phyloP scores from a whole-genome alignment of 164 flowering plant genomes.

The Pachysandra terminalis region DNA sequence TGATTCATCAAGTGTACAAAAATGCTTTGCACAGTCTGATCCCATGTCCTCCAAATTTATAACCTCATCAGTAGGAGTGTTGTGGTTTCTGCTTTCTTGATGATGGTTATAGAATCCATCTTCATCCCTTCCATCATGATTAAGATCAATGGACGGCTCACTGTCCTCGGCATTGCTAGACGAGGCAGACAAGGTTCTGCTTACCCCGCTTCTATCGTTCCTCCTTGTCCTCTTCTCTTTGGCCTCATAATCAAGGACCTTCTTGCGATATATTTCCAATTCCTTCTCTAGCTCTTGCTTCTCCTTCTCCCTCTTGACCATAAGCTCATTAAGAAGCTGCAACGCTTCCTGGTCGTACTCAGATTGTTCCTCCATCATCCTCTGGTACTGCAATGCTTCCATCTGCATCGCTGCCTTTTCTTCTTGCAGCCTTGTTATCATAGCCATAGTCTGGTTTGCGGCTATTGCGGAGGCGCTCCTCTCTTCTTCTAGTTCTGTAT shows the following conservation, averaged over 20 bases:
- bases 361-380: slow-evolving; percentile 54
- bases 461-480: slow-evolving; percentile 35
- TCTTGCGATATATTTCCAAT: slow-evolving; percentile 47
- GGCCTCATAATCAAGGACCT: slow-evolving; percentile 46
- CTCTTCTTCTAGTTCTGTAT: slow-evolving; percentile 91
- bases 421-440: slow-evolving; percentile 92
- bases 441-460: slow-evolving; percentile 92
- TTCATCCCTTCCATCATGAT: slow-evolving; percentile 53
- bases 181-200: slow-evolving; percentile 50
- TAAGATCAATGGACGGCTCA: slow-evolving; percentile 52
- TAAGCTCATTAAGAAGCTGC: slow-evolving; percentile 76
- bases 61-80: slow-evolving; percentile 56
- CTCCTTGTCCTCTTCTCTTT: slow-evolving; percentile 36
- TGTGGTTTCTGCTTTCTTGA: slow-evolving; percentile 30
- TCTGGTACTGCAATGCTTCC: slow-evolving; percentile 67
- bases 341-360: slow-evolving; percentile 89
- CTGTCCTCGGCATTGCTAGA: slow-evolving; percentile 61
- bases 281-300: slow-evolving; percentile 71
- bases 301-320: slow-evolving; percentile 86
- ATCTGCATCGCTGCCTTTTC: slow-evolving; percentile 43
- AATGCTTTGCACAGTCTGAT: slow-evolving; percentile 19
- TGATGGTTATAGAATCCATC: slow-evolving; percentile 23
- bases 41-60: slow-evolving; percentile 39
- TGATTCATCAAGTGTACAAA: slow-evolving; percentile 45
- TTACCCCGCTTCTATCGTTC: slow-evolving; percentile 36